Evolutionary conservation across 352 stramenopile species (phyloP), one percentile per base, ranked within the genome.

Genomic region (Phytophthora colocasiae): DNA sequence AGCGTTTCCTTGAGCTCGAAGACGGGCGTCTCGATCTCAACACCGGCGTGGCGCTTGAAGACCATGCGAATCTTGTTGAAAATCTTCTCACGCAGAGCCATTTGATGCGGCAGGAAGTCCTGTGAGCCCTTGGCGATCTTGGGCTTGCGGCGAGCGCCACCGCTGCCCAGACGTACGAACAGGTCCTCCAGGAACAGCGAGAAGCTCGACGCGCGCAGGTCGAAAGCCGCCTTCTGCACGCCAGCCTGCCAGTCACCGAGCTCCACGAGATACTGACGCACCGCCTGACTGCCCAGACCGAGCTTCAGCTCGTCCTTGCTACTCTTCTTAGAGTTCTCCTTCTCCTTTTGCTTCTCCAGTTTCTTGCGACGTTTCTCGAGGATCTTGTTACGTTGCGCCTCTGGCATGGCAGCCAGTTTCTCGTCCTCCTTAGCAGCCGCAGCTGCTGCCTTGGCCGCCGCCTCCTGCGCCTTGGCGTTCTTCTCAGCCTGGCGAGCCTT

Each of bases 1-100:
- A 99, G 83, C 39, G 97, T 99, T 69, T 99, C 97, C 71, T 99
- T 99, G 31, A 99, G 84, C 81, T 99, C 97, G 66, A 99, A 99
- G 22, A 99, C 97, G 14, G 97, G 97, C 15, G 97, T 99, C 67
- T 98, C 93, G 67, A 99, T 99, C 78, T 99, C 96, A 6, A 99
- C 97, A 40, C 96, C 97, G 6, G 96, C 97, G 78, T 99, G 97
- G 67, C 94, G 92, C 81, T 98, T 98, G 77, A 99, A 99, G 1
- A 99, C 97, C 64, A 90, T 91, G 47, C 96, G 93, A 73, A 99
- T 99, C 63, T 96, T 98, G 69, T 96, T 89, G 75, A 99, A 99
- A 31, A 98, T 98, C 66, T 98, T 85, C 70, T 99, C 93, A 26
- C 97, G 92, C 59, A 99, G 90, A 56, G 86, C 77, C 97, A 99